Conservation (phyloP, 2,329 filamentous ascomycete genomes). For the Nemania sp. region DNA sequence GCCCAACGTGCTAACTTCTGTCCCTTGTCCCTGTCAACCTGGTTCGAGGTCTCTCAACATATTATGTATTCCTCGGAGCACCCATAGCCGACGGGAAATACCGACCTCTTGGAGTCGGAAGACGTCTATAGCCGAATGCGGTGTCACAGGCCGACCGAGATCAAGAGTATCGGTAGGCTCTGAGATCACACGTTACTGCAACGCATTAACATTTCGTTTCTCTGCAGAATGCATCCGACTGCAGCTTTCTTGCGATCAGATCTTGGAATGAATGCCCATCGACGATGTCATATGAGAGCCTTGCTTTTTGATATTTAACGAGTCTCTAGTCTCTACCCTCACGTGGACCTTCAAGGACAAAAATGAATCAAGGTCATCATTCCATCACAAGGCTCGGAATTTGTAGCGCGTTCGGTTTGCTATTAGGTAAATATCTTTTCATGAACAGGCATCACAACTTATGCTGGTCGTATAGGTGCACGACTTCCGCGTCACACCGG, state of each 20-base stretch:
- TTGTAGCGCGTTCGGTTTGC: not conserved
- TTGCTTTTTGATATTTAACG: not conserved
- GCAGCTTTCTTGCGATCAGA: constrained; percentile 1
- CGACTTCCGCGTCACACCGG: constrained; percentile 16
- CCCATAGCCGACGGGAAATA: constrained; percentile 19
- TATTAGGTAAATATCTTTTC: not conserved
- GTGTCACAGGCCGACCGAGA: constrained; percentile 19
- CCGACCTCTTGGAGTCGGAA: constrained; percentile 20
- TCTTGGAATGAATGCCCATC: not conserved
- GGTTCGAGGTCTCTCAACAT: constrained; percentile 8
- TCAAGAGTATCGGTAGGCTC: constrained; percentile 1
- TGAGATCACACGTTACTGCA: constrained; percentile 1
- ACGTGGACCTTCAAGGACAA: not conserved
- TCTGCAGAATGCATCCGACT: constrained; percentile 7
- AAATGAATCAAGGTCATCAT: not conserved
- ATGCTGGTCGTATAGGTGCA: constrained; percentile 2
- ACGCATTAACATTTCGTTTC: constrained; percentile 6
- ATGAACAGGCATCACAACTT: not conserved
- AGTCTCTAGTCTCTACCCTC: not conserved
- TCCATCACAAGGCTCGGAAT: not conserved
- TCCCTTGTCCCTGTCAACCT: not conserved
- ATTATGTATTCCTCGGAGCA: constrained; percentile 8
- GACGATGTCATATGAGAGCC: not conserved
- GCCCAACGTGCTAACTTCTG: not conserved
- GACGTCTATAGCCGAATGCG: constrained; percentile 14